phyloP scores from a whole-genome alignment of 1,284 basidiomycete species.

The Trametes polyzona region DNA sequence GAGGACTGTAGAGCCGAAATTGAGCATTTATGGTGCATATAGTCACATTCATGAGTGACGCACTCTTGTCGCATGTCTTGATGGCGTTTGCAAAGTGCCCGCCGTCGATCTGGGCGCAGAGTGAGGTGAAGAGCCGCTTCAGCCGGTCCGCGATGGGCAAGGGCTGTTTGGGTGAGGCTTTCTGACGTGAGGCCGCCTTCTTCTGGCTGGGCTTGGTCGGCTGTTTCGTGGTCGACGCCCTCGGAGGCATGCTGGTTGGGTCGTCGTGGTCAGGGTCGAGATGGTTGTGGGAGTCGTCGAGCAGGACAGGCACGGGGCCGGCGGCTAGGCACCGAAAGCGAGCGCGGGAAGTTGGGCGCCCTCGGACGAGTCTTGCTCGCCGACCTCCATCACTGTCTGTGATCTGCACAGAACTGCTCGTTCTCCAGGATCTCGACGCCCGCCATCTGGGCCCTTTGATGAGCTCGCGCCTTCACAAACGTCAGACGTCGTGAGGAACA shows the following conservation, averaged over 20 bases:
- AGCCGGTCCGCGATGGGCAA: constrained; percentile 61
- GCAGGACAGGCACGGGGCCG: neutral
- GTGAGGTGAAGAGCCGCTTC: constrained; percentile 74
- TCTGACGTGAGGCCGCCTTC: constrained; percentile 6
- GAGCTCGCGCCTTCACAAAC: constrained; percentile 13
- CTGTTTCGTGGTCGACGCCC: constrained; percentile 2
- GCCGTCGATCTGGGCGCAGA: constrained; percentile 84
- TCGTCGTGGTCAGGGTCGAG: neutral
- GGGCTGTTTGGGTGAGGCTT: constrained; percentile 47
- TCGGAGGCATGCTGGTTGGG: constrained; percentile 17
- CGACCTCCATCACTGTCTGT: constrained; percentile 11
- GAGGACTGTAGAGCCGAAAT: constrained; percentile 56
- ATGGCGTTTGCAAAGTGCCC: constrained; percentile 81
- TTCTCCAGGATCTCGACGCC: neutral
- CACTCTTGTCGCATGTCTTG: constrained; percentile 90
- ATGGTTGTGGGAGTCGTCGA: neutral
- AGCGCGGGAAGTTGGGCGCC: too few relatives aligned
- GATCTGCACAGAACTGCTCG: constrained; percentile 14
- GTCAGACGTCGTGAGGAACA: constrained; percentile 19
- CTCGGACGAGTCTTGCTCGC: neutral
- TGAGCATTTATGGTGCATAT: neutral
- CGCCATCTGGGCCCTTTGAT: constrained; percentile 18
- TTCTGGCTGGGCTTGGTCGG: neutral
- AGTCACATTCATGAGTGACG: constrained; percentile 32
- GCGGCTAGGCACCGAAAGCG: neutral